phyloP scores from a whole-genome alignment of 2,329 filamentous ascomycete species.

The Exophiala xenobiotica region DNA sequence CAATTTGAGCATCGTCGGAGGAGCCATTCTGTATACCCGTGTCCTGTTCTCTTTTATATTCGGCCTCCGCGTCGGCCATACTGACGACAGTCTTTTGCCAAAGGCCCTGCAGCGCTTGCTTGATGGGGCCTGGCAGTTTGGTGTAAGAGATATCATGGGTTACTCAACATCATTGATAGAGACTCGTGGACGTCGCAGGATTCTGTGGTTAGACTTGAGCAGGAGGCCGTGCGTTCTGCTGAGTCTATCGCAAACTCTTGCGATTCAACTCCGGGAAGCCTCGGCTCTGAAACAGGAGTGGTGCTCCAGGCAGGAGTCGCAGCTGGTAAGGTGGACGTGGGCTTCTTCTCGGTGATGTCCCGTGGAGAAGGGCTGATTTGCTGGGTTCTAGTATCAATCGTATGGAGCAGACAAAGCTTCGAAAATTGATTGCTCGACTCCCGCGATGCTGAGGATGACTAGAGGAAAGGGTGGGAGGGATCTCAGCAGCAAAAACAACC shows the following conservation, averaged over 20 bases:
- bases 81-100: neutral
- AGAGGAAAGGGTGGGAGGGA: conserved; percentile 10
- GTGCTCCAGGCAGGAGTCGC: neutral
- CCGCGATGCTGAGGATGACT: conserved; percentile 1
- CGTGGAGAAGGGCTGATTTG: too few species aligned
- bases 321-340: neutral
- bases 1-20: conserved; percentile 9
- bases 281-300: neutral
- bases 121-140: neutral
- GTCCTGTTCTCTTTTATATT: conserved; percentile 16
- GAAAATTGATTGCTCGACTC: conserved; percentile 1
- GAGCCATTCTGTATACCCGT: conserved; percentile 11
- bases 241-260: neutral
- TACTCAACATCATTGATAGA: conserved; percentile 8
- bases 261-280: neutral
- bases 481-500: conserved; percentile 4
- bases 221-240: neutral
- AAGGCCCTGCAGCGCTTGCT: conserved; percentile 1
- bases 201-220: neutral
- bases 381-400: too few species aligned
- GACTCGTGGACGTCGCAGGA: neutral
- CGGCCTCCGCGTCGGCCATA: conserved; percentile 19
- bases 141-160: conserved; percentile 5
- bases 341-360: neutral
- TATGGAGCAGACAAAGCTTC: too few species aligned